Base-by-base conservation (phyloP, 441 rosid species). In the Iberis amara region DNA sequence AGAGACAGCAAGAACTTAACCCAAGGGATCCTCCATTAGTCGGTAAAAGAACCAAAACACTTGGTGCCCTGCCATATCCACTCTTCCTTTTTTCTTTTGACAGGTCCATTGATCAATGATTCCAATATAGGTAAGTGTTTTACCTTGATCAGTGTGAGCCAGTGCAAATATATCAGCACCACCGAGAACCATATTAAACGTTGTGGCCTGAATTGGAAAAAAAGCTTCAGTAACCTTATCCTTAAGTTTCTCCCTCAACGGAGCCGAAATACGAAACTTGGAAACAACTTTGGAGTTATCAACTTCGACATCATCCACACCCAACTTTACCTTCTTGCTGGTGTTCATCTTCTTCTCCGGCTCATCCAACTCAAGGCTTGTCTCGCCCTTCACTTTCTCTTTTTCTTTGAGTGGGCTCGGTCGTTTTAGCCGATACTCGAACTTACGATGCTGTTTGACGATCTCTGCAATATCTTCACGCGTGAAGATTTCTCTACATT, bases 81-180 rank as follows among this genome's bases (percentile, higher is more conserved):
- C 78, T 85, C 70, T 75, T 84, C 68, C 78, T 81, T 4, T 63
- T 55, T 11, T n/a, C 71, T 52, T 50, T 79, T 82, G 0, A 82
- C 67, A 12, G 75, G 81, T 6, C 97, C 95, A 45, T 81, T 86
- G 9, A 78, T 75, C 62, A 92, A 61, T 8, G 96, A 89, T 70
- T 92, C 99, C 71, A 92, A 53, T 58, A 94, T 79, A 11, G 96
- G 97, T 72, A 92, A 70, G 68, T 21, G 95, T 94, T 70, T 89
- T 94, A 43, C 99, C 99, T 97, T 89, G 97, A 43, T 97, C 99
- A 36, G 98, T 91, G 4, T 95, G 92, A 10, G 98, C 96, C 1
- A 97, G 74, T 6, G 97, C 97, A 39, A 92, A 92, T 74, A 92
- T 73, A 62, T 92, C 99, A 61, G 76, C 72, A 21, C 97, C 99